Percentiles rank a stretch among this genome's conserved stretches.
phyloP scores from a whole-genome alignment of 1,284 basidiomycete genomes.

The Ceratobasidium sp. region DNA sequence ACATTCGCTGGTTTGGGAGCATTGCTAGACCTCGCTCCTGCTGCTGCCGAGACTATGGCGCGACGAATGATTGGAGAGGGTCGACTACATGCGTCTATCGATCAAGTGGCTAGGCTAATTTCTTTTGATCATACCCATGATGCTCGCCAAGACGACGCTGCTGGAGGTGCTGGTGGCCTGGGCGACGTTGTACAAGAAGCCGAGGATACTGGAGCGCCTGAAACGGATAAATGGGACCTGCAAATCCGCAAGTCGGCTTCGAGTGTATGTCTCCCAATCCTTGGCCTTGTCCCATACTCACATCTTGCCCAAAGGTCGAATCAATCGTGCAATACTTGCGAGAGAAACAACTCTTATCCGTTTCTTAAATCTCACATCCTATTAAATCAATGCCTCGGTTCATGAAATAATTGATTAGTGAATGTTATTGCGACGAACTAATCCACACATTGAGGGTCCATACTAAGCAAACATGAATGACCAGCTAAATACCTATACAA shows the following conservation, averaged over 20 bases:
- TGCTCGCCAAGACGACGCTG: conserved; percentile 72
- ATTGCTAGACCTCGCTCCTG: conserved; percentile 81
- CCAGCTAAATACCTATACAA: conserved; percentile 43
- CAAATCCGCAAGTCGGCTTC: conserved; percentile 84
- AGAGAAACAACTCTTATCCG: conserved; percentile 64
- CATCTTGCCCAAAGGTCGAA: conserved; percentile 64
- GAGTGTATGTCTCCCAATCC: conserved; percentile 62
- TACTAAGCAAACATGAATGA: conserved; percentile 23
- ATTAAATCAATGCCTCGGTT: no score
- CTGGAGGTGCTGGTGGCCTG: conserved; percentile 88
- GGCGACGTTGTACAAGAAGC: conserved; percentile 81
- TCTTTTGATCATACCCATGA: conserved; percentile 73
- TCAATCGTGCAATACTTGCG: conserved; percentile 78
- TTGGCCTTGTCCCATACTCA: conserved; percentile 3
- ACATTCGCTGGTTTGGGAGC: conserved; percentile 86
- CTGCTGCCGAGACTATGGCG: conserved; percentile 91
- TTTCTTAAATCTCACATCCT: background rate
- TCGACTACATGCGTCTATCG: conserved; percentile 85
- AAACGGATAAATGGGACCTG: conserved; percentile 89
- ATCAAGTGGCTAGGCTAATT: conserved; percentile 90
- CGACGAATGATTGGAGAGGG: conserved; percentile 96
- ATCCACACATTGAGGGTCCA: background rate
- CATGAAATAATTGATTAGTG: conserved; percentile 28
- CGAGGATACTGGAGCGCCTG: conserved; percentile 85
- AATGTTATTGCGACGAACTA: conserved; percentile 6